Percentiles rank a stretch among this genome's conserved stretches.
These are phyloP conservation scores for Leishmania major DNA, from an alignment of 208 protist species.

Conservation along the genomic window DNA sequence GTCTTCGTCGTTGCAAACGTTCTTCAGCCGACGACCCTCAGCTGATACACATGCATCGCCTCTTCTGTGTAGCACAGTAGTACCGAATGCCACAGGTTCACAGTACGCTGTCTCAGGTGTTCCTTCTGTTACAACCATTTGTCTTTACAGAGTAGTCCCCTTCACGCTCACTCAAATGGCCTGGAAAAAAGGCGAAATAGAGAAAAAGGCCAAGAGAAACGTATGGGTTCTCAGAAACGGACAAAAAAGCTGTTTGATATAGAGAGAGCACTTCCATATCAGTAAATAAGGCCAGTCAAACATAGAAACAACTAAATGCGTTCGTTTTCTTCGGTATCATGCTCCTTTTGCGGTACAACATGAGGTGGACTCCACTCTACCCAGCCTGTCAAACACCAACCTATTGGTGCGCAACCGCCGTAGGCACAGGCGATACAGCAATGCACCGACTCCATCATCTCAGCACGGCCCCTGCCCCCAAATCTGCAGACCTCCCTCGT, in stretches of 20 bases:
- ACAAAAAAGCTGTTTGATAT: background rate
- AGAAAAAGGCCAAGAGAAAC: background rate
- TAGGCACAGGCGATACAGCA: background rate
- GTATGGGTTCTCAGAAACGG: background rate
- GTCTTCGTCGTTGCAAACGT: background rate
- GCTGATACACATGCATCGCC: no score
- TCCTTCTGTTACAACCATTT: background rate
- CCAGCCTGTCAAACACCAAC: background rate
- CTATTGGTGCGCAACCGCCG: background rate
- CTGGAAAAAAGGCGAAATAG: background rate
- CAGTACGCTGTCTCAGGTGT: background rate
- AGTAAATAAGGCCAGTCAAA: background rate
- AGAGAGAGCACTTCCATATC: background rate
- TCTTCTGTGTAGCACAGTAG: no score
- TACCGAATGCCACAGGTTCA: background rate
- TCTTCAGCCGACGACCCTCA: background rate
- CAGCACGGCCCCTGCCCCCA: background rate
- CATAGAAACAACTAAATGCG: background rate
- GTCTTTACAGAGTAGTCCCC: background rate
- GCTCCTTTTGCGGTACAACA: background rate
- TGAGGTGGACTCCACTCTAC: background rate
- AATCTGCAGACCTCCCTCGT: background rate
- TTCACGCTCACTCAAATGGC: background rate
- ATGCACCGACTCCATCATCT: background rate
- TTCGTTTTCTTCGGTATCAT: background rate